Evolutionary conservation across 2,329 filamentous ascomycete species (phyloP), one percentile per base, ranked within the genome.

Genomic region (Aspergillus arachidicola): DNA sequence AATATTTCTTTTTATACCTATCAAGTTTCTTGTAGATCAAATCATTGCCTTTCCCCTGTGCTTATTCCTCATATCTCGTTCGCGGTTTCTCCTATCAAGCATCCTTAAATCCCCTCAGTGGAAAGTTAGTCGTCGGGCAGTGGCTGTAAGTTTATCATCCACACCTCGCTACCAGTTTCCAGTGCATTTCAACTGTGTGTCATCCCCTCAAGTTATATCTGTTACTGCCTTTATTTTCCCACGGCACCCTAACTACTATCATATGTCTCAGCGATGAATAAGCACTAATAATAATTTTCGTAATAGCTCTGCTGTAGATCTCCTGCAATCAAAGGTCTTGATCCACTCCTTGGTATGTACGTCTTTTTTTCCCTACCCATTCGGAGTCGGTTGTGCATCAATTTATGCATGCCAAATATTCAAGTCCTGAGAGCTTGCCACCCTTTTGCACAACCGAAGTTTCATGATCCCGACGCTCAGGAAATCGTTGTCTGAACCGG

Each of bases 191-290:
- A 9, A 28, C 48, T 51, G 32, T 36, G 12, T 36, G 34, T 36
- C 34, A 16, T 36, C 34, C 51, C 19, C 26, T 28, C 5, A 28
- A 28, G 26, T 23, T 55, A 26, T 23, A 23, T 36, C 30, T 19
- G 14, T 36, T 26, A 7, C 16, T 21, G 19, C 12, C 28, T 21
- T 28, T 16, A 7, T 50, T 55, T 36, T 55, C 6, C 6, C 48
- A 32, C 21, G 28, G 6, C 48, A 32, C 32, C 48, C 48, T 32
- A 28, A 28, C 26, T 28, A 28, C 26, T 28, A 23, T 55, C 34
- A 38, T 26, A 68, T 72, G 70, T 66, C 63, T 71, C 66, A 68
- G 67, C 69, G 66, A 74, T 73, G 72, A 68, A 70, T 64, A 69
- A 68, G 61, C 69, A 68, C 36, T 23, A 43, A 23, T 56, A 57